phyloP scores from a whole-genome alignment of 352 stramenopile genomes.

The Phytophthora lateralis region DNA sequence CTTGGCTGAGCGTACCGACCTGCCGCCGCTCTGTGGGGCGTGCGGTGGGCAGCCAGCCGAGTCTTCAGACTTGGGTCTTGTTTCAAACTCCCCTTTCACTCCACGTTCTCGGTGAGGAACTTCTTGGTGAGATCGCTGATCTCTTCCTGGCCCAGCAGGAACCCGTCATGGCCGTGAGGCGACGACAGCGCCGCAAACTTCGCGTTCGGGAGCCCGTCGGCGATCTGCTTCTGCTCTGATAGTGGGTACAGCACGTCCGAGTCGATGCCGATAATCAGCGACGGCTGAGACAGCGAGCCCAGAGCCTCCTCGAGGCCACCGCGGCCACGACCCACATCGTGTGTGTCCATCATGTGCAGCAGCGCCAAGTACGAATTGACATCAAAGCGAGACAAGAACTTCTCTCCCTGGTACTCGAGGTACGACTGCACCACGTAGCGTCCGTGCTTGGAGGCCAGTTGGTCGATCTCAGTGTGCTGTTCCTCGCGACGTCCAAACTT shows the following conservation, averaged over 20 bases:
- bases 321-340: constrained; percentile 91
- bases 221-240: constrained; percentile 91
- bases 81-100: constrained; percentile 22
- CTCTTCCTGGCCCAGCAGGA: constrained; percentile 95
- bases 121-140: constrained; percentile 71
- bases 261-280: constrained; percentile 94
- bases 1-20: constrained; percentile 24
- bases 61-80: constrained; percentile 6
- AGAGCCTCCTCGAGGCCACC: constrained; percentile 79
- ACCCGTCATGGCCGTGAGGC: constrained; percentile 95
- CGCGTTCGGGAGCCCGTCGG: constrained; percentile 77
- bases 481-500: constrained; percentile 92
- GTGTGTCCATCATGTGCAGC: constrained; percentile 96
- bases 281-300: constrained; percentile 63
- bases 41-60: constrained; percentile 27
- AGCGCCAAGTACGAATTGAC: constrained; percentile 96
- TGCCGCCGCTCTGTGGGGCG: constrained; percentile 35
- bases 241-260: constrained; percentile 96
- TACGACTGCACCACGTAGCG: constrained; percentile 88
- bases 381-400: constrained; percentile 96
- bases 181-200: constrained; percentile 91
- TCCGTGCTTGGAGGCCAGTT: constrained; percentile 33
- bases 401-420: constrained; percentile 92
- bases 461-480: constrained; percentile 19
- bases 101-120: constrained; percentile 60